phyloP scores from a whole-genome alignment of 495 filamentous ascomycete species.

The Tirmania nivea region DNA sequence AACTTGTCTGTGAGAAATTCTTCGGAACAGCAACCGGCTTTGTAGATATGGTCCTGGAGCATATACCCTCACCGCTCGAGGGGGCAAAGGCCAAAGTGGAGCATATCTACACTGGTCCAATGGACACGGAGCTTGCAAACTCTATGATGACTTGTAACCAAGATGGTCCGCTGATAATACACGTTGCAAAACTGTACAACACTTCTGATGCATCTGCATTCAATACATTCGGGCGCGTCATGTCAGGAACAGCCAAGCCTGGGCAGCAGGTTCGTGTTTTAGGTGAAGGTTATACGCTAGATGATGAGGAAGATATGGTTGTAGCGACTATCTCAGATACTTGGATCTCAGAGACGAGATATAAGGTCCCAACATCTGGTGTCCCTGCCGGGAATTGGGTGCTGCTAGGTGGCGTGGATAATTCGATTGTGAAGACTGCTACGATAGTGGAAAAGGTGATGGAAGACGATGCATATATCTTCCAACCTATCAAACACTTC shows the following conservation, averaged over 20 bases:
- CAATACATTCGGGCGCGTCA: slow-evolving; percentile 69
- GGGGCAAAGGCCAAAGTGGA: slow-evolving; percentile 56
- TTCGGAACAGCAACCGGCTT: slow-evolving; percentile 79
- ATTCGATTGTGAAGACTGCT: slow-evolving; percentile 96
- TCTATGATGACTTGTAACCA: slow-evolving; percentile 67
- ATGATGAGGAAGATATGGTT: slow-evolving; percentile 97
- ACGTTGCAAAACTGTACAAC: slow-evolving; percentile 83
- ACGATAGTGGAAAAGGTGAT: slow-evolving; percentile 69
- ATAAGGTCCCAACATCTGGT: slow-evolving; percentile 74
- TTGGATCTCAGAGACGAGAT: slow-evolving; percentile 83
- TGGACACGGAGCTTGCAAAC: slow-evolving; percentile 63
- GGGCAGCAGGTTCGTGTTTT: slow-evolving; percentile 72
- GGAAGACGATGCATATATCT: slow-evolving; percentile 77
- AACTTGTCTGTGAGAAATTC: slow-evolving; percentile 81
- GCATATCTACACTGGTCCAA: slow-evolving; percentile 81
- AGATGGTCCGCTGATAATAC: slow-evolving; percentile 73
- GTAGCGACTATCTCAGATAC: slow-evolving; percentile 70
- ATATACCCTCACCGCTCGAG: slow-evolving; percentile 70
- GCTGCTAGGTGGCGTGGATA: slow-evolving; percentile 75
- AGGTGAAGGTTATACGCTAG: slow-evolving; percentile 84
- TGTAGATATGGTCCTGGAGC: slow-evolving; percentile 83
- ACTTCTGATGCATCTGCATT: slow-evolving; percentile 71
- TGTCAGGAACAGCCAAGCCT: slow-evolving; percentile 77
- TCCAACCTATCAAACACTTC: slow-evolving; percentile 80
- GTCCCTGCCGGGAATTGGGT: slow-evolving; percentile 94